A percentile compares a stretch with the other conserved stretches of the same genome.
These are phyloP conservation scores for Puccinia hordei DNA, from an alignment of 1,284 basidiomycete species.

Conservation along the genomic window DNA sequence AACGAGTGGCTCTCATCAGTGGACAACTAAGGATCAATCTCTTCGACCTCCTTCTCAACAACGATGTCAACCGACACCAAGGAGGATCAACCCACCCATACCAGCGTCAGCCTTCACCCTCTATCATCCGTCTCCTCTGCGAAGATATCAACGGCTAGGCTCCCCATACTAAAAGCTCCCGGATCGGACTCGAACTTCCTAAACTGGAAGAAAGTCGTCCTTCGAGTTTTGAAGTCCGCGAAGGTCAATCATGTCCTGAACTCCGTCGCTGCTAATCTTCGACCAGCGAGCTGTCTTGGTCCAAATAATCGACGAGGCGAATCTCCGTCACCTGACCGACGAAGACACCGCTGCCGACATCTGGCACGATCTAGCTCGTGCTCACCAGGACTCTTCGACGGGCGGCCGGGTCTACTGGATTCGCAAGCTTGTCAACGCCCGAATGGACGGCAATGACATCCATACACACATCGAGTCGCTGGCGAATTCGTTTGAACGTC, in stretches of 20 bases:
- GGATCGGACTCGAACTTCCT: conserved; percentile 10
- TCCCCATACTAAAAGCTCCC: neutral
- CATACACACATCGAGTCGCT: too few relatives aligned
- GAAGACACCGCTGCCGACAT: neutral
- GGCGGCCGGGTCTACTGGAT: neutral
- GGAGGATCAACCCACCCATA: neutral
- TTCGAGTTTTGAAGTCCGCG: neutral
- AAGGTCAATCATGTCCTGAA: neutral
- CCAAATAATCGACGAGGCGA: neutral
- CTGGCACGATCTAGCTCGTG: neutral
- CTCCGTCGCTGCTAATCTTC: neutral
- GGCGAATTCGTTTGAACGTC: too few relatives aligned
- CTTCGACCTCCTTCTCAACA: neutral
- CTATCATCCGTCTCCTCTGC: neutral
- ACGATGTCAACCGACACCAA: neutral
- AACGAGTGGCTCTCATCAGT: neutral
- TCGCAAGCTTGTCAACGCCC: too few relatives aligned
- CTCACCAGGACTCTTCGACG: conserved; percentile 4
- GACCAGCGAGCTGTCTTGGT: neutral
- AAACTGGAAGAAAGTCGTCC: neutral
- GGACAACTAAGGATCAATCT: neutral
- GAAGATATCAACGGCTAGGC: neutral
- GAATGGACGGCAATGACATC: too few relatives aligned
- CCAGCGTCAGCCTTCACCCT: neutral
- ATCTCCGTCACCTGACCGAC: neutral